These are phyloP conservation scores for Rhizopus arrhizus DNA, from an alignment of 371 early-diverging fungal species.

Conservation along the genomic window DNA sequence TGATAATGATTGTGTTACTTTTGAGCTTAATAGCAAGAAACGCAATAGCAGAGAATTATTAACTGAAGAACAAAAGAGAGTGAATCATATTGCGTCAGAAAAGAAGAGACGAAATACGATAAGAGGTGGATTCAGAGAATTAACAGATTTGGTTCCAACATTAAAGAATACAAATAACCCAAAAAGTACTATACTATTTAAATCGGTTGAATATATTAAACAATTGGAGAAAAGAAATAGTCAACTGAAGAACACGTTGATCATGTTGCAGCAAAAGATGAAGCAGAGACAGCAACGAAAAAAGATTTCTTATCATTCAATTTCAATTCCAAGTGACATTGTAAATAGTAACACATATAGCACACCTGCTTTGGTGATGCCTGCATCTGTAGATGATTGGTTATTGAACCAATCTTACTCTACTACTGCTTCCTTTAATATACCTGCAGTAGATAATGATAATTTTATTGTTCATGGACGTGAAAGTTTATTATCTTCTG, in stretches of 20 bases:
- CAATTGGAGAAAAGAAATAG: conserved; percentile 45
- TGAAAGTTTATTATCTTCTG: conserved; percentile 33
- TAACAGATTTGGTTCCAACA: conserved; percentile 79
- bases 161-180: conserved; percentile 55
- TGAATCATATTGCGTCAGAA: conserved; percentile 88
- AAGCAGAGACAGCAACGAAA: conserved; percentile 10
- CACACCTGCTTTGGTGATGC: conserved; percentile 18
- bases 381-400: conserved; percentile 15
- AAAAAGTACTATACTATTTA: conserved; percentile 53
- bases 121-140: conserved; percentile 74
- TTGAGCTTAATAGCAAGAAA: conserved; percentile 6
- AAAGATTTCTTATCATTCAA: conserved; percentile 21
- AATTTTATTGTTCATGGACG: conserved; percentile 14
- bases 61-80: conserved; percentile 76
- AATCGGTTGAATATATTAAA: conserved; percentile 48
- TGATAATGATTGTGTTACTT: conserved; percentile 10
- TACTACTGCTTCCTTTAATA: conserved; percentile 30
- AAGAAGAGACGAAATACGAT: conserved; percentile 87
- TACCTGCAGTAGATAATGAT: conserved; percentile 34
- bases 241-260: conserved; percentile 13
- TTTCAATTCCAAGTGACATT: conserved; percentile 27
- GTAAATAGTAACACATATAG: conserved; percentile 6
- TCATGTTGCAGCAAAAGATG: conserved; percentile 8
- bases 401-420: conserved; percentile 3
- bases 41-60: conserved; percentile 10